Conservation (phyloP, 176 grass and related monocot genomes). For the Carex pumila region DNA sequence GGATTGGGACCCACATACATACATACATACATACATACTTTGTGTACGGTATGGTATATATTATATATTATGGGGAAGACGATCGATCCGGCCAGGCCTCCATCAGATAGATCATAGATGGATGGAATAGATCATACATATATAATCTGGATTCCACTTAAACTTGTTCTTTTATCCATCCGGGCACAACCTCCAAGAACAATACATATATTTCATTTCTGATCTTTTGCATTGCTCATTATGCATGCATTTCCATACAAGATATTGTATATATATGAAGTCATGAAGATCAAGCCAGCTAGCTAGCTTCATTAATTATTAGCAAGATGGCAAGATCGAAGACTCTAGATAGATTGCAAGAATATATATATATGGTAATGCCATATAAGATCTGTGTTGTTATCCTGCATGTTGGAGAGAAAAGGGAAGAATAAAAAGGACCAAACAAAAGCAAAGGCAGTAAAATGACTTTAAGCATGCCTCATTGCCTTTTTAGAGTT, state of each 20-base stretch:
- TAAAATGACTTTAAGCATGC: constrained; percentile 18
- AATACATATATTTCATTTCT: not conserved
- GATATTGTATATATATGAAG: too few relatives aligned
- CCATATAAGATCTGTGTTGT: not conserved
- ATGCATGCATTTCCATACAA: too few relatives aligned
- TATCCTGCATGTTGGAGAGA: not conserved
- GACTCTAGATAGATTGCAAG: not conserved
- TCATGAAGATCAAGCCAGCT: too few relatives aligned
- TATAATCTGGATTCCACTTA: constrained; percentile 9
- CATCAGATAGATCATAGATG: not conserved
- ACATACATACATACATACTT: too few relatives aligned
- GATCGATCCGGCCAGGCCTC: not conserved
- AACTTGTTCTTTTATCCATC: constrained; percentile 9
- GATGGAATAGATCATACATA: not conserved
- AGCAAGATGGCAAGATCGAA: too few relatives aligned
- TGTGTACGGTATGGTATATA: too few relatives aligned
- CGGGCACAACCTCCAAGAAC: constrained; percentile 4
- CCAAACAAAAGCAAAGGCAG: constrained; percentile 5
- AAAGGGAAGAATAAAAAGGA: constrained; percentile 11
- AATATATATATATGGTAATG: not conserved
- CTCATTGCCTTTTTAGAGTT: not conserved
- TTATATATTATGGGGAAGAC: not conserved
- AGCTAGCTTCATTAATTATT: too few relatives aligned
- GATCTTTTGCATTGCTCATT: not conserved
- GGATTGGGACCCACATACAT: too few relatives aligned